Conservation (phyloP, 2,329 filamentous ascomycete species). For the Fusarium metavorans region DNA sequence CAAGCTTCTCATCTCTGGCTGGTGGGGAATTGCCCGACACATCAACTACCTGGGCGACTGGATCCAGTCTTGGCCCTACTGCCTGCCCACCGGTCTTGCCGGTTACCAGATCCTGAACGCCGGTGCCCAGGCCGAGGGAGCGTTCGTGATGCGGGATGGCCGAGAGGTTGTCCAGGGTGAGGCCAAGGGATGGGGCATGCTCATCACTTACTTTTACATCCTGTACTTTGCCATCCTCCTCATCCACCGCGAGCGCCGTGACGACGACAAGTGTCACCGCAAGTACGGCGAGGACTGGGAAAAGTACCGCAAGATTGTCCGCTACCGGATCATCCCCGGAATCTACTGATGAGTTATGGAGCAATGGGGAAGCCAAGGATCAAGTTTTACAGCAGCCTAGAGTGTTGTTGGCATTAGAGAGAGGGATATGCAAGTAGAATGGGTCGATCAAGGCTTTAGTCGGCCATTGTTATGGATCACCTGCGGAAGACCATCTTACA, state of each 20-base stretch:
- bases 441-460: conserved; percentile 12
- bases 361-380: neutral
- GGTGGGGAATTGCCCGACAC: conserved; percentile 93
- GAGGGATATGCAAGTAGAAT: conserved; percentile 6
- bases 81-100: conserved; percentile 84
- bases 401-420: neutral
- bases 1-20: conserved; percentile 84
- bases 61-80: conserved; percentile 93
- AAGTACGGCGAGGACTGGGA: conserved; percentile 97
- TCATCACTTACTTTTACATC: conserved; percentile 95
- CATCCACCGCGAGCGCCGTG: conserved; percentile 85
- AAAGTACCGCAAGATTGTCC: conserved; percentile 85
- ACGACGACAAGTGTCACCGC: conserved; percentile 89
- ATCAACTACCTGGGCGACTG: conserved; percentile 98
- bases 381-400: neutral
- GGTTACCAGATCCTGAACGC: conserved; percentile 79
- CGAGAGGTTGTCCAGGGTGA: conserved; percentile 77
- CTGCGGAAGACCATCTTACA: neutral
- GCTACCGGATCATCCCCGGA: conserved; percentile 84
- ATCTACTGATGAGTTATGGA: conserved; percentile 72
- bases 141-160: conserved; percentile 69
- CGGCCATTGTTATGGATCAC: neutral
- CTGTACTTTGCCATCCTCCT: conserved; percentile 90
- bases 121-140: conserved; percentile 62
- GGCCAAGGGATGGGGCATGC: conserved; percentile 84